phyloP scores from a whole-genome alignment of 2,329 filamentous ascomycete genomes.

The Penicillium sp. region DNA sequence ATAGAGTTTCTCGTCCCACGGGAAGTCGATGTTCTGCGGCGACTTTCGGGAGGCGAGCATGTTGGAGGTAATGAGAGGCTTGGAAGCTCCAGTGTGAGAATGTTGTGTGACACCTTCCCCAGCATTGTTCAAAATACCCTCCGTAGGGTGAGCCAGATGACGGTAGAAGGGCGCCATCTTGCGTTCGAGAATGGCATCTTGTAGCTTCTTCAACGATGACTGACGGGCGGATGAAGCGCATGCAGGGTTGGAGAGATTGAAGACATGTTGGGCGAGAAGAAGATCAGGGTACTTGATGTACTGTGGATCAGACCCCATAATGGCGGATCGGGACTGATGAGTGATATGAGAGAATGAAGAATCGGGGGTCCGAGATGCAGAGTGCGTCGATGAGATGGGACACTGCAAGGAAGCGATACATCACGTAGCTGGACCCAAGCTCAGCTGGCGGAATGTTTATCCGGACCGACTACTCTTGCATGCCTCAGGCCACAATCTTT shows the following conservation, averaged over 20 bases:
- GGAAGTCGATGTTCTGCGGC: conserved; percentile 65
- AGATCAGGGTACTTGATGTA: conserved; percentile 66
- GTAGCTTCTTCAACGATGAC: conserved; percentile 59
- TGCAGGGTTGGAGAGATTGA: conserved; percentile 64
- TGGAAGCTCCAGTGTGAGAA: conserved; percentile 42
- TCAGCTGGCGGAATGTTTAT: conserved; percentile 38
- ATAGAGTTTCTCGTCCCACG: conserved; percentile 91
- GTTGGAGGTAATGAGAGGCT: conserved; percentile 62
- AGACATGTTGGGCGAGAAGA: conserved; percentile 65
- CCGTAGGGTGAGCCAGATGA: conserved; percentile 63
- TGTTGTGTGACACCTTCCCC: conserved; percentile 63
- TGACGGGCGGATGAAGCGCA: conserved; percentile 55
- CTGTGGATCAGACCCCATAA: conserved; percentile 63
- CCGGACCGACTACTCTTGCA: conserved; percentile 18
- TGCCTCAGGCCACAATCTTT: background rate
- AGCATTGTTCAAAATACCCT: conserved; percentile 76
- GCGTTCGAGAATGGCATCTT: conserved; percentile 63
- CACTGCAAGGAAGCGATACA: conserved; percentile 9
- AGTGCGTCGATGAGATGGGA: conserved; percentile 21
- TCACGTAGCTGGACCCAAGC: conserved; percentile 26
- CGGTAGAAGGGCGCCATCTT: conserved; percentile 69
- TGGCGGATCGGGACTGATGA: conserved; percentile 31
- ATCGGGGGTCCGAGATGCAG: conserved; percentile 2
- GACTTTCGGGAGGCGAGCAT: conserved; percentile 73
- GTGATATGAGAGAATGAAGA: conserved; percentile 2